Evolutionary conservation across 2,329 filamentous ascomycete genomes (phyloP).

Genomic region (Claviceps fusiformis): DNA sequence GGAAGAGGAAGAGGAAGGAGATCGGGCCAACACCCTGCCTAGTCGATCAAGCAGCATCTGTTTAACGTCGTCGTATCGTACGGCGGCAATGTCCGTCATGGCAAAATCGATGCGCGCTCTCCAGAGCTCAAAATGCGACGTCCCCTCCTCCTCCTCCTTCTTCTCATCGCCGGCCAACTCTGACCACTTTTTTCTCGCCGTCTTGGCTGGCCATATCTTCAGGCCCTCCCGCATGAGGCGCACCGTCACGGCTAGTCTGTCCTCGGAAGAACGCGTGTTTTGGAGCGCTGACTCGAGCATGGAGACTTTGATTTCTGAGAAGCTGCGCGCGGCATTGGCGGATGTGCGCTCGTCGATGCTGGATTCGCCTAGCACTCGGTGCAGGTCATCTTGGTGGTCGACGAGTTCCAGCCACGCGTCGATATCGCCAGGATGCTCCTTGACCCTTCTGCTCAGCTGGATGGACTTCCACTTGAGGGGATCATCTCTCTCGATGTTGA

Average conservation of each 20-base stretch:
- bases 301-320: constrained; percentile 67
- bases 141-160: constrained; percentile 10
- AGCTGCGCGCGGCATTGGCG: constrained; percentile 49
- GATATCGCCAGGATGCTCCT: constrained; percentile 52
- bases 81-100: constrained; percentile 52
- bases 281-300: constrained; percentile 66
- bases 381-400: constrained; percentile 57
- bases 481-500: constrained; percentile 22
- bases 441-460: constrained; percentile 49
- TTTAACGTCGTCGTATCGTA: constrained; percentile 55
- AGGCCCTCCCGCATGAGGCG: constrained; percentile 60
- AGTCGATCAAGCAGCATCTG: constrained; percentile 43
- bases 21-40: constrained; percentile 8
- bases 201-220: constrained; percentile 57
- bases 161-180: constrained; percentile 21
- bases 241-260: constrained; percentile 48
- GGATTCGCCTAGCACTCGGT: constrained; percentile 31
- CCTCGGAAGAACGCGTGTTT: constrained; percentile 31
- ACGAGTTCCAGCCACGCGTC: constrained; percentile 69
- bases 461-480: constrained; percentile 41
- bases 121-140: constrained; percentile 48
- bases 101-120: constrained; percentile 57
- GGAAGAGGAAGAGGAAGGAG: background rate
- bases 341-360: constrained; percentile 31
- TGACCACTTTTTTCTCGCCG: constrained; percentile 51